Evolutionary conservation across 345 rosid genomes (phyloP).

Genomic region (Syzygium grande): DNA sequence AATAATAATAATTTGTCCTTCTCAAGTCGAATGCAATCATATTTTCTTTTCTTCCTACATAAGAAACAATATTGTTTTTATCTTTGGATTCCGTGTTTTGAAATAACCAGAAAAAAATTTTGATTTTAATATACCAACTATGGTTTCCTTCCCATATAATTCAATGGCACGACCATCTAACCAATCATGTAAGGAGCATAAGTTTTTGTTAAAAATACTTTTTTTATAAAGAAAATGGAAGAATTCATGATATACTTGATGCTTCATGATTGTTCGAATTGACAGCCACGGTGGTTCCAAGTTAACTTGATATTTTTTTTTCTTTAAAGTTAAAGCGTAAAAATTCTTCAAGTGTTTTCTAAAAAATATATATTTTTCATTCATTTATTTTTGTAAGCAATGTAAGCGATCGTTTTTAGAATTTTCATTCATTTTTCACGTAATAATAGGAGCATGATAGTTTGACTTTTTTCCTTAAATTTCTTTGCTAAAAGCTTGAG

Average conservation of each 20-base stretch:
- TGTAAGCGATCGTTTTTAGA: no score
- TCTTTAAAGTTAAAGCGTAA: no score
- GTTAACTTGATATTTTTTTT: no score
- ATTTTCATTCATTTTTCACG: no score
- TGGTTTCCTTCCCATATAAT: not conserved
- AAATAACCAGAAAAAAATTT: not conserved
- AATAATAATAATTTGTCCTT: not conserved
- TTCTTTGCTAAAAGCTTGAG: not conserved
- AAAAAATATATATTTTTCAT: no score
- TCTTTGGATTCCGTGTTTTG: not conserved
- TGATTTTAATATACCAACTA: not conserved
- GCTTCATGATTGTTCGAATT: not conserved
- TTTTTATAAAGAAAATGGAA: not conserved
- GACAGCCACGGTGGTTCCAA: not conserved
- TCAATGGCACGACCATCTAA: not conserved
- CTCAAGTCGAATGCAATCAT: not conserved
- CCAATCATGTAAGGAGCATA: not conserved
- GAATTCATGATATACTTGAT: not conserved
- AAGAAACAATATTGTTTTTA: no score
- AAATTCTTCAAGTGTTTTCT: no score
- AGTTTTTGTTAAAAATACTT: not conserved
- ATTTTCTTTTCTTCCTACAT: no score
- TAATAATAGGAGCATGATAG: no score
- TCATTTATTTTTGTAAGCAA: no score
- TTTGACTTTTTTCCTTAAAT: not conserved